Conservation (phyloP, 2,329 filamentous ascomycete species). For the Cladosporium austrohemisphaericum region DNA sequence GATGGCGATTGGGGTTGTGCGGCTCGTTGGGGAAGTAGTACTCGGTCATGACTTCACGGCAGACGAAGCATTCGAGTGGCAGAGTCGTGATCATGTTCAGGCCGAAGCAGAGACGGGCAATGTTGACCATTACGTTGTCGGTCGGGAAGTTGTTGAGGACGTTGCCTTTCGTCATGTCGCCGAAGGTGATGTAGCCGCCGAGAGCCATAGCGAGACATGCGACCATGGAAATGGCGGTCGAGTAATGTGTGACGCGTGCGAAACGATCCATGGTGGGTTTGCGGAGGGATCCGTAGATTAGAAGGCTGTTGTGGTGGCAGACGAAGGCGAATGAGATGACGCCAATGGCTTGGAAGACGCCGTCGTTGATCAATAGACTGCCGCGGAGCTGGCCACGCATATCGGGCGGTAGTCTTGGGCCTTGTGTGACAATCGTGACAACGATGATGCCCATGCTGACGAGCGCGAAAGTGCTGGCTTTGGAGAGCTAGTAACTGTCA, state of each 20-base stretch:
- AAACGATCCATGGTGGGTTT: slow-evolving; percentile 96
- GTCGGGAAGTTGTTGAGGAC: slow-evolving; percentile 96
- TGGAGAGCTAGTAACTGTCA: slow-evolving; percentile 67
- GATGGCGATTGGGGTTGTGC: slow-evolving; percentile 77
- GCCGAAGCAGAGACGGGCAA: slow-evolving; percentile 92
- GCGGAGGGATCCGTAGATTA: slow-evolving; percentile 93
- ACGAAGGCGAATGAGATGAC: slow-evolving; percentile 92
- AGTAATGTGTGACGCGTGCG: slow-evolving; percentile 87
- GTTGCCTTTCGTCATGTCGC: slow-evolving; percentile 86
- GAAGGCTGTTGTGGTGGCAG: slow-evolving; percentile 88
- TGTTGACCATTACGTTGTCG: slow-evolving; percentile 88
- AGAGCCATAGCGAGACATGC: slow-evolving; percentile 87
- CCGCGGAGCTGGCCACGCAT: slow-evolving; percentile 67
- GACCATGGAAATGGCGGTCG: slow-evolving; percentile 82
- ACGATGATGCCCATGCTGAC: slow-evolving; percentile 92
- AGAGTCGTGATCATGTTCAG: slow-evolving; percentile 98
- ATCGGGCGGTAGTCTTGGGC: slow-evolving; percentile 67
- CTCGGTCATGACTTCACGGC: slow-evolving; percentile 90
- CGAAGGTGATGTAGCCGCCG: slow-evolving; percentile 87
- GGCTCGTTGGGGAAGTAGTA: slow-evolving; percentile 71
- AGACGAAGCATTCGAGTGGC: slow-evolving; percentile 95
- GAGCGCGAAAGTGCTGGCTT: slow-evolving; percentile 88
- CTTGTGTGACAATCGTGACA: slow-evolving; percentile 80
- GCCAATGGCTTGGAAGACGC: slow-evolving; percentile 92
- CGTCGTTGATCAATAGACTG: slow-evolving; percentile 73